A percentile compares a stretch with the other conserved stretches of the same genome.
Evolutionary conservation across 192 early-diverging fungal genomes (phyloP).

Genomic region (Gryganskiella cystojenkinii): DNA sequence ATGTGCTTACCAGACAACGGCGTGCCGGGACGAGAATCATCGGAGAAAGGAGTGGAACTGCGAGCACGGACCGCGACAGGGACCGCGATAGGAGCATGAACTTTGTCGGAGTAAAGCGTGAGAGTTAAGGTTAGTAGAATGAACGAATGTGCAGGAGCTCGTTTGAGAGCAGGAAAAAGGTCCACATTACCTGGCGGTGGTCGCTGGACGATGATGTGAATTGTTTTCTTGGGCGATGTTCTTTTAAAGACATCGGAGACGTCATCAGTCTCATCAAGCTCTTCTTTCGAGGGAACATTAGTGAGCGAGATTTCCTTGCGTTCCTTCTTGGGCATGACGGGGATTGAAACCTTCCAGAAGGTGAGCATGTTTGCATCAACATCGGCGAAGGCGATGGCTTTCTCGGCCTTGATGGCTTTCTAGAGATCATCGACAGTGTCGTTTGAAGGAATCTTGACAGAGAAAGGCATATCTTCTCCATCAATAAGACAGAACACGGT

Average conservation of each 20-base stretch:
- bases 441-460: conserved; percentile 8
- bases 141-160: not conserved
- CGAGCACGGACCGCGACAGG: conserved; percentile 4
- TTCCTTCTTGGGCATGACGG: no score
- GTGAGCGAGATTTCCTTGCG: not conserved
- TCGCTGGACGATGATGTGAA: conserved; percentile 20
- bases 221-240: conserved; percentile 8
- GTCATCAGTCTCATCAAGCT: no score
- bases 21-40: not conserved
- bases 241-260: no score
- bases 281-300: no score
- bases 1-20: no score
- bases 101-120: not conserved
- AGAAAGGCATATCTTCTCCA: conserved; percentile 9
- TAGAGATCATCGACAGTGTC: conserved; percentile 15
- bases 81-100: not conserved
- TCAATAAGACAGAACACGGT: conserved; percentile 17
- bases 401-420: conserved; percentile 8
- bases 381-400: not conserved
- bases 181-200: conserved; percentile 16
- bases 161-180: not conserved
- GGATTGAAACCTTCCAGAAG: conserved; percentile 12
- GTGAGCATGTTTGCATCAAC: conserved; percentile 4
- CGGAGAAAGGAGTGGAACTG: conserved; percentile 6
- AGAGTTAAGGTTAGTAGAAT: not conserved